Evolutionary conservation across 306 rosid species (phyloP).

Genomic region (Cucurbita ficifolia): DNA sequence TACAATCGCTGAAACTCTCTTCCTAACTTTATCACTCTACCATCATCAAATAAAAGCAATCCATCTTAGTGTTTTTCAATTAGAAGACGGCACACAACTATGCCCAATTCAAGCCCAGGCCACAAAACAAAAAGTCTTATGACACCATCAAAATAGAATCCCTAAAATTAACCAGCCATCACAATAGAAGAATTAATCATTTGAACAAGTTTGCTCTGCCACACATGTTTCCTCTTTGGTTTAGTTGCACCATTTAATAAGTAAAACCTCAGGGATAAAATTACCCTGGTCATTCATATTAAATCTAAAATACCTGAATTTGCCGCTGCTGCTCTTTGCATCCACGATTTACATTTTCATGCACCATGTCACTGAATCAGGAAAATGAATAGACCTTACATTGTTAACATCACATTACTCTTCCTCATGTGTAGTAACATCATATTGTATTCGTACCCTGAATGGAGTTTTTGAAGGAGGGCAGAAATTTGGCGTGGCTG

Average conservation of each 20-base stretch:
- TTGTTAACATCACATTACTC: neutral
- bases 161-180: neutral
- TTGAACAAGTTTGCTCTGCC: neutral
- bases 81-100: neutral
- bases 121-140: neutral
- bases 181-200: neutral
- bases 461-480: conserved; percentile 89
- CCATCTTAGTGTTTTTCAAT: neutral
- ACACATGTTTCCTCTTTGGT: neutral
- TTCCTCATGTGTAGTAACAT: neutral
- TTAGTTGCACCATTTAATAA: neutral
- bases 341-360: conserved; percentile 62
- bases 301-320: conserved; percentile 53
- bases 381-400: conserved; percentile 10
- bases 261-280: neutral
- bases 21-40: neutral
- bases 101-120: neutral
- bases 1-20: neutral
- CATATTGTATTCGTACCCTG: conserved; percentile 36
- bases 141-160: neutral
- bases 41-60: neutral
- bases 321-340: conserved; percentile 96
- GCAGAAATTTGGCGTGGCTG: conserved; percentile 79
- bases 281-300: neutral
- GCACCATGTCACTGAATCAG: conserved; percentile 55